Evolutionary conservation across 768 basidiomycete genomes (phyloP).

Genomic region (Fomitopsis serialis): DNA sequence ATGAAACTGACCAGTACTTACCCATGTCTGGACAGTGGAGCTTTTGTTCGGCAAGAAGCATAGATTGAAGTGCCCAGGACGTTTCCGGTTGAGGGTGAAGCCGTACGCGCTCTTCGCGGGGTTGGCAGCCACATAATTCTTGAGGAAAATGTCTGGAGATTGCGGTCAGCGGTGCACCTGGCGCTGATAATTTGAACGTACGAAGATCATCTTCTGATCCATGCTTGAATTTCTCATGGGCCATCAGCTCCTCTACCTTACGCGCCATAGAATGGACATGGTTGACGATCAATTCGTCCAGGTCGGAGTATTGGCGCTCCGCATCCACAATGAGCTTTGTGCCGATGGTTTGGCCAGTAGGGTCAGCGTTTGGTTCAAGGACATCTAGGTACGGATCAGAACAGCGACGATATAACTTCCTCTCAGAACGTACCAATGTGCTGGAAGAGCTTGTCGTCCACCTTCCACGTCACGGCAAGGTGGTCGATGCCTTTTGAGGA

Average conservation of each 20-base stretch:
- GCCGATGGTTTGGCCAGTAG: conserved; percentile 58
- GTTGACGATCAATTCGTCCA: conserved; percentile 96
- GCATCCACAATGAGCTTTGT: conserved; percentile 68
- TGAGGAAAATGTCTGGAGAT: conserved; percentile 70
- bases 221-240: conserved; percentile 91
- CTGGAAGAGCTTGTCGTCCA: conserved; percentile 92
- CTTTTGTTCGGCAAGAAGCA: conserved; percentile 93
- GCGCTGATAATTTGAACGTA: conserved; percentile 23
- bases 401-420: not conserved
- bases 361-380: conserved; percentile 73
- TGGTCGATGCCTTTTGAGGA: conserved; percentile 93
- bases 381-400: conserved; percentile 52
- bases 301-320: conserved; percentile 82
- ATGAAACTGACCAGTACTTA: conserved; percentile 31
- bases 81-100: conserved; percentile 84
- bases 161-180: not conserved
- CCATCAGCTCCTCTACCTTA: conserved; percentile 90
- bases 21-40: conserved; percentile 88
- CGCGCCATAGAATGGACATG: conserved; percentile 93
- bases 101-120: conserved; percentile 95
- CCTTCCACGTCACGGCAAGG: conserved; percentile 98
- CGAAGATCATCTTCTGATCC: conserved; percentile 87
- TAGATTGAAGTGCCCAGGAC: conserved; percentile 90
- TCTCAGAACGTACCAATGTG: conserved; percentile 70
- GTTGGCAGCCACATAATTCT: conserved; percentile 88